Evolutionary conservation across 1,284 basidiomycete genomes (phyloP).

Genomic region (Testicularia cyperi): DNA sequence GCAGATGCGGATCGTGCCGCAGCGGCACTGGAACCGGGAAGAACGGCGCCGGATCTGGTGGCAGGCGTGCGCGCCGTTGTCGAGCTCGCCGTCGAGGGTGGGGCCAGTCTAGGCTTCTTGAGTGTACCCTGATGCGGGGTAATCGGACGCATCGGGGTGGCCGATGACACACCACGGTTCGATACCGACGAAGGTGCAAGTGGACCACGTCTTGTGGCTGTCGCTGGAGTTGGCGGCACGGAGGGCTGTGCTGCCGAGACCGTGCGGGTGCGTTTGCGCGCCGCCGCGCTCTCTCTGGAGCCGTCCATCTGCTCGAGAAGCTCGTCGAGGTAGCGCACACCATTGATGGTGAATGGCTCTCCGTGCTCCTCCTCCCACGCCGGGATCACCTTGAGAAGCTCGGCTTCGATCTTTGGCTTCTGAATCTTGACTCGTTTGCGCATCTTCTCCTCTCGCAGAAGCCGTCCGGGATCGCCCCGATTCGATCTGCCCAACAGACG

Average conservation of each 20-base stretch:
- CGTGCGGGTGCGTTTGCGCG: slow-evolving; percentile 25
- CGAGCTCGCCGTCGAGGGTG: slow-evolving; percentile 22
- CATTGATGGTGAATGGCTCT: slow-evolving; percentile 79
- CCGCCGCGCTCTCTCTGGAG: slow-evolving; percentile 37
- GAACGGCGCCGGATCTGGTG: no score
- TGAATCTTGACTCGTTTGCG: slow-evolving; percentile 90
- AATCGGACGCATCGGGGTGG: slow-evolving; percentile 27
- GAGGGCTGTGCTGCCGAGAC: slow-evolving; percentile 10
- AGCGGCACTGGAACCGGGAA: slow-evolving; percentile 16
- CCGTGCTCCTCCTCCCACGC: slow-evolving; percentile 81
- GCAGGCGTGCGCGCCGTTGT: slow-evolving; percentile 14
- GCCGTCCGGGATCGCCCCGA: slow-evolving; percentile 63
- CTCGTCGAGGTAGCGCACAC: slow-evolving; percentile 76
- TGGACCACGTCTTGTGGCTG: slow-evolving; percentile 20
- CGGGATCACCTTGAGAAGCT: slow-evolving; percentile 77
- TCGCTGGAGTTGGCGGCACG: slow-evolving; percentile 2
- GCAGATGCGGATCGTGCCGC: slow-evolving; percentile 12
- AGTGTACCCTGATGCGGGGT: slow-evolving; percentile 20
- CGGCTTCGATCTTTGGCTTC: slow-evolving; percentile 86
- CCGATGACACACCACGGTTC: slow-evolving; percentile 16
- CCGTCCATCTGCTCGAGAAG: slow-evolving; percentile 62
- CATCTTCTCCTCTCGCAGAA: slow-evolving; percentile 95
- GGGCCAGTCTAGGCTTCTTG: slow-evolving; percentile 28
- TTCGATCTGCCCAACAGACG: slow-evolving; percentile 65
- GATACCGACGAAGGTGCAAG: slow-evolving; percentile 14